Base-by-base conservation (phyloP, 148 eudicot species). In the Cornus florida region DNA sequence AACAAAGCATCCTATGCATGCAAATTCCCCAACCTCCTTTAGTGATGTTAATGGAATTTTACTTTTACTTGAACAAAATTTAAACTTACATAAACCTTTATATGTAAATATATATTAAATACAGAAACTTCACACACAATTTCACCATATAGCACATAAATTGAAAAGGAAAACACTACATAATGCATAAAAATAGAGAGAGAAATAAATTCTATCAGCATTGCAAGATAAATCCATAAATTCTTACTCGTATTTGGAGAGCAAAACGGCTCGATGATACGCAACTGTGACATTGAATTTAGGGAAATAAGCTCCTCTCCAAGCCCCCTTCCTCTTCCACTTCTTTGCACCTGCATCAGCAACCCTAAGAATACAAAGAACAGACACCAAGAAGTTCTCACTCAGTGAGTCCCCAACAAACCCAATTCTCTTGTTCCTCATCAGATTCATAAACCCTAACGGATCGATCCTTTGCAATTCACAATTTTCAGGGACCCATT, bases 261-360 rank as follows among this genome's bases (percentile, higher is more conserved):
- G 93, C 91, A 96, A 88, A 77, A 93, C 98, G 23, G 98, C 95
- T 0, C 98, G 88, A 89, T 96, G 99, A 86, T 96, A 96, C 4
- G 81, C 95, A 71, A 96, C 92, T 23, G 98, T 93, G 57, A 96
- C 92, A 86, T 96, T 91, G 75, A 80, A 96, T 70, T 81, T 75
- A 7, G 99, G 98, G 56, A 92, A 96, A 82, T 85, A 92, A 82
- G 81, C 98, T 24, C 98, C 99, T 80, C 92, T 92, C 98, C 98
- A 96, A 73, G 93, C 94, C 39, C 99, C 99, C 71, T 81, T 92
- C 74, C 82, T 91, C 82, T 96, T 92, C 99, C 98, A 96, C 79
- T 91, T 93, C 80, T 82, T 92, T 20, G 92, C 95, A 38, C 95
- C 87, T 46, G 22, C 39, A 90, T 96, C 99, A 74, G 78, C 99